Percentiles rank a stretch among this genome's conserved stretches.
Conservation (phyloP, 148 eudicot species). For the Vaccinium myrtillus region DNA sequence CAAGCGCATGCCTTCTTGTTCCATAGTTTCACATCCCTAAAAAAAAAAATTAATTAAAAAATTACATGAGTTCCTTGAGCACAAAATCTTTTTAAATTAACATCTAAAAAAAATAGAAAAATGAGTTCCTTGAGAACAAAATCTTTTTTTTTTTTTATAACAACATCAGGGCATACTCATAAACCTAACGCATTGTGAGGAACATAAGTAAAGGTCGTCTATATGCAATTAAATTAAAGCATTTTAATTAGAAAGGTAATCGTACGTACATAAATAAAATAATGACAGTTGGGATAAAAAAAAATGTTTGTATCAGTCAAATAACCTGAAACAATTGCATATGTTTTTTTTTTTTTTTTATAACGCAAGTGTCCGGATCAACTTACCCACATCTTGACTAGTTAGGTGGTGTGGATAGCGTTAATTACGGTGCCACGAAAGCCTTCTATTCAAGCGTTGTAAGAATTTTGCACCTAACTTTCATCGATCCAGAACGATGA, state of each 20-base stretch:
- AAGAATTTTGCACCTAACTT: neutral
- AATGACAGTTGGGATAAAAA: neutral
- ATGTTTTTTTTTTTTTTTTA: neutral
- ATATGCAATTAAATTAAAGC: neutral
- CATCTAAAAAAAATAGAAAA: neutral
- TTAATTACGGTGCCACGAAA: neutral
- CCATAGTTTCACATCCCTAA: slow-evolving; percentile 95
- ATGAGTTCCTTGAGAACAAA: no score
- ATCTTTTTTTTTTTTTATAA: neutral
- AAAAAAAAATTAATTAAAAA: neutral
- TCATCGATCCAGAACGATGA: neutral
- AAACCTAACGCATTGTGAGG: neutral
- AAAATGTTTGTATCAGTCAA: neutral
- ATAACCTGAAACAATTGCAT: neutral
- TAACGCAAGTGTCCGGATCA: no score
- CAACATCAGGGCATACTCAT: neutral
- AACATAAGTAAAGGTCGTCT: neutral
- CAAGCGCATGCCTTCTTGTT: slow-evolving; percentile 66
- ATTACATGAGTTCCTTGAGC: neutral
- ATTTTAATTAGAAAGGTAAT: neutral
- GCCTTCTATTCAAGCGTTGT: neutral
- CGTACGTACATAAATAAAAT: neutral
- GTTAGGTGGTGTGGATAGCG: no score
- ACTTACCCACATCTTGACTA: neutral
- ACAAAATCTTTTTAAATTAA: neutral